Percentiles rank a stretch among this genome's conserved stretches.
phyloP scores from a whole-genome alignment of 106 monocot species.

The Chionographis japonica region DNA sequence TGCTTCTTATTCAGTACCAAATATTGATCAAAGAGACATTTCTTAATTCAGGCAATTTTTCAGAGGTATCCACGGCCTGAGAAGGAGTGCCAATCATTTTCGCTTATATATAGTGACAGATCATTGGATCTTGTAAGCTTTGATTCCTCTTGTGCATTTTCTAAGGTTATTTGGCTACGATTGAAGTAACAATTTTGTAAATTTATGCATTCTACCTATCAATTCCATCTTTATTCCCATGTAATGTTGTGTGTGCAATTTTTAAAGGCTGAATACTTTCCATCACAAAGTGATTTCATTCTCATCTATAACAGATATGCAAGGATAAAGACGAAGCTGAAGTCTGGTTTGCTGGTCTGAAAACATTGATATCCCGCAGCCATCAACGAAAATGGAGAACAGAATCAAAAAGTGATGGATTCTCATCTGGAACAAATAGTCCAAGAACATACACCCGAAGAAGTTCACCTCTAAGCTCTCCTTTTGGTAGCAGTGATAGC shows the following conservation, averaged over 20 bases:
- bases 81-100: slow-evolving; percentile 99
- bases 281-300: slow-evolving; percentile 4
- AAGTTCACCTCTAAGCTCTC: slow-evolving; percentile 73
- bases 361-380: slow-evolving; percentile 85
- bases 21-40: background rate
- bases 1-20: background rate
- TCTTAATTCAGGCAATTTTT: slow-evolving; percentile 71
- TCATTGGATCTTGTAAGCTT: slow-evolving; percentile 89
- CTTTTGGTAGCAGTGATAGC: slow-evolving; percentile 69
- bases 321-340: slow-evolving; percentile 99
- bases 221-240: background rate
- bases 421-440: slow-evolving; percentile 78
- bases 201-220: background rate
- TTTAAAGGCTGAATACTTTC: background rate
- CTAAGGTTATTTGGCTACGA: background rate
- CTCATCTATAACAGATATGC: slow-evolving; percentile 62
- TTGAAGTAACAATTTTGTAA: no score
- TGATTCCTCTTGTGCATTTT: background rate
- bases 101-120: slow-evolving; percentile 84
- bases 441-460: slow-evolving; percentile 75
- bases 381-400: slow-evolving; percentile 75
- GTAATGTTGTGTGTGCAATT: background rate
- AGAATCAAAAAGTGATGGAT: slow-evolving; percentile 82
- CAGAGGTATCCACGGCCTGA: slow-evolving; percentile 96
- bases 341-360: slow-evolving; percentile 98